Base-by-base conservation (phyloP, 2,329 filamentous ascomycete species). In the Xylariales sp. region DNA sequence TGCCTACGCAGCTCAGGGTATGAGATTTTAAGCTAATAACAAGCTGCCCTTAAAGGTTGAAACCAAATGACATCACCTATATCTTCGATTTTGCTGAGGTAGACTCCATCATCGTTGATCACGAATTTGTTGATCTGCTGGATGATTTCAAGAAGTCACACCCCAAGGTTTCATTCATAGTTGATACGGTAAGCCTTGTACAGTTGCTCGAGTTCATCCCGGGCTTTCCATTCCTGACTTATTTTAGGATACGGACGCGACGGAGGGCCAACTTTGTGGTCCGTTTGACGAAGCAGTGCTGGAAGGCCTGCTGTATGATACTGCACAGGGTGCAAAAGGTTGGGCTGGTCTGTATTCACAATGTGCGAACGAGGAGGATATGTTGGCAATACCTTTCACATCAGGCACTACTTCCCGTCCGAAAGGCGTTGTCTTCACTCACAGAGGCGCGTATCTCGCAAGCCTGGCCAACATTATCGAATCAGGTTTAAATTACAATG, bases 341-440 rank as follows among this genome's bases (percentile, higher is more conserved):
- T 98, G 93, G 91, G 72, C 71, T 12, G 86, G 78, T 1, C 72
- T 97, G 17, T 74, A 86, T 44, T 72, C 78, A 2, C 82, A 89
- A 48, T 76, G 76, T 4, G 66, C 72, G 2, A 74, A 88, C 51
- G 93, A 98, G 59, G 84, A 95, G 48, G 81, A 80, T 43, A 75
- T 88, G 49, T 75, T 97, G 43, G 88, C 90, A 4, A 79, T 98
- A 39, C 88, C 91, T 2, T 97, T 97, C 60, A 98, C 93, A 0
- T 93, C 85, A 19, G 91, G 91, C 4, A 97, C 93, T 1, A 97
- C 93, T 0, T 89, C 90, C 1, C 73, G 77, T 20, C 93, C 93
- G 2, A 97, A 98, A 61, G 93, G 93, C 5, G 91, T 96, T 4
- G 81, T 95, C 39, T 96, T 85, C 56, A 96, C 88, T 2, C 88